Conservation (phyloP, 129 eudicot species). For the Gnaphalium uliginosum region DNA sequence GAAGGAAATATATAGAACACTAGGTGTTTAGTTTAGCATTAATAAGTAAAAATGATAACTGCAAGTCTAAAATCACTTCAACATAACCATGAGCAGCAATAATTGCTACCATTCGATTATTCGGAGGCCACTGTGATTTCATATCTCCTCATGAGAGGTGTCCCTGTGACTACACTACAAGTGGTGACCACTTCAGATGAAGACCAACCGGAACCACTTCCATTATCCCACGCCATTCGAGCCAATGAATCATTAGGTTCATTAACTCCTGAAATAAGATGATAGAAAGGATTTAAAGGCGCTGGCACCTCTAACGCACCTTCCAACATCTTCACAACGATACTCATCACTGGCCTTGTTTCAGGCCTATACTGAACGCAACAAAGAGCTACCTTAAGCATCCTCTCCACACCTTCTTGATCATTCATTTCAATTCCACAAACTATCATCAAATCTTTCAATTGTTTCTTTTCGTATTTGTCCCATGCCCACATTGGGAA, state of each 20-base stretch:
- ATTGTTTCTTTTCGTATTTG: conserved; percentile 18
- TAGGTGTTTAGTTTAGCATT: not conserved
- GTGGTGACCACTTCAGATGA: conserved; percentile 14
- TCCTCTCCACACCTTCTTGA: conserved; percentile 18
- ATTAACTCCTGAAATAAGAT: conserved; percentile 14
- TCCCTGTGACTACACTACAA: not conserved
- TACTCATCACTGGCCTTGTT: conserved; percentile 29
- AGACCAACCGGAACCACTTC: conserved; percentile 24
- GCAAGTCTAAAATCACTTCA: not conserved
- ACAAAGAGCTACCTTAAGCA: conserved; percentile 29
- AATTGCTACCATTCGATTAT: not conserved
- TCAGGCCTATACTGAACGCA: conserved; percentile 33
- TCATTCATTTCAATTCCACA: conserved; percentile 13
- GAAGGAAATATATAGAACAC: no score
- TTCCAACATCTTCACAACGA: conserved; percentile 37
- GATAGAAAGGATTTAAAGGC: conserved; percentile 24
- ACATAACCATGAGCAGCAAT: not conserved
- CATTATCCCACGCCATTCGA: conserved; percentile 14
- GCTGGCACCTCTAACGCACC: conserved; percentile 24
- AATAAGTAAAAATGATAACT: not conserved
- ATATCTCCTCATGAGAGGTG: conserved; percentile 24
- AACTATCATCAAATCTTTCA: conserved; percentile 23
- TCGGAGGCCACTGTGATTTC: conserved; percentile 27
- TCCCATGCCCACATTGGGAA: conserved; percentile 30
- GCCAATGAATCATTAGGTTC: not conserved